These are phyloP conservation scores for Sugiyamaella floridensis DNA, from an alignment of 805 yeast genomes.

Conservation along the genomic window DNA sequence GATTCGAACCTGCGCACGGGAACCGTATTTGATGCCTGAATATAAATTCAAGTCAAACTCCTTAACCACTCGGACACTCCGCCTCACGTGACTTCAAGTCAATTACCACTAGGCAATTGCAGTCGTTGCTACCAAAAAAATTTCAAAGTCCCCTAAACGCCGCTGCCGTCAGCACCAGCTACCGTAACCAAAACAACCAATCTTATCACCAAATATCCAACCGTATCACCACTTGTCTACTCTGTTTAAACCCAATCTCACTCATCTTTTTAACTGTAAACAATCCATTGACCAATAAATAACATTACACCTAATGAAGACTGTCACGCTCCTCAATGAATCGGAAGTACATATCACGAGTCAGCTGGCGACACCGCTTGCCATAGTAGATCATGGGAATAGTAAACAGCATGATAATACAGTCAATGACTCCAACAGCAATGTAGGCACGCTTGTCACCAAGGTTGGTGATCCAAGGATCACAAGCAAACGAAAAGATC, in stretches of 20 bases:
- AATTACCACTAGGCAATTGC: background rate
- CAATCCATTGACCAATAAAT: background rate
- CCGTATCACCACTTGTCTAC: too few species aligned
- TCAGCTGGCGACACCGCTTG: slow-evolving; percentile 42
- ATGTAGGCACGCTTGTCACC: slow-evolving; percentile 51
- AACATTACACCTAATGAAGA: background rate
- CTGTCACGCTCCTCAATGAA: slow-evolving; percentile 17
- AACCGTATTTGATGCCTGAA: slow-evolving; percentile 32
- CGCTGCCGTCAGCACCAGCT: background rate
- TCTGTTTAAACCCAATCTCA: background rate
- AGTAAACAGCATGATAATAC: slow-evolving; percentile 46
- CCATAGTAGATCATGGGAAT: slow-evolving; percentile 58
- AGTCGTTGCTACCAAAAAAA: background rate
- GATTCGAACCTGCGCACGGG: slow-evolving; percentile 40
- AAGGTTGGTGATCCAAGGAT: slow-evolving; percentile 47
- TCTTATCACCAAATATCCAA: too few species aligned
- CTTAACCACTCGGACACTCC: slow-evolving; percentile 41
- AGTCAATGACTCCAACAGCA: slow-evolving; percentile 50
- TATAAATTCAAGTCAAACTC: slow-evolving; percentile 36
- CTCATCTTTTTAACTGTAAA: background rate
- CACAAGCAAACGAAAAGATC: slow-evolving; percentile 55
- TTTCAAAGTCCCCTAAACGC: background rate
- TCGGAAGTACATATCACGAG: slow-evolving; percentile 15
- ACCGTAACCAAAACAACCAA: too few species aligned
- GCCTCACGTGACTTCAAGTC: slow-evolving; percentile 17